Base-by-base conservation (phyloP, 495 filamentous ascomycete species). In the Xylaria intraflava region DNA sequence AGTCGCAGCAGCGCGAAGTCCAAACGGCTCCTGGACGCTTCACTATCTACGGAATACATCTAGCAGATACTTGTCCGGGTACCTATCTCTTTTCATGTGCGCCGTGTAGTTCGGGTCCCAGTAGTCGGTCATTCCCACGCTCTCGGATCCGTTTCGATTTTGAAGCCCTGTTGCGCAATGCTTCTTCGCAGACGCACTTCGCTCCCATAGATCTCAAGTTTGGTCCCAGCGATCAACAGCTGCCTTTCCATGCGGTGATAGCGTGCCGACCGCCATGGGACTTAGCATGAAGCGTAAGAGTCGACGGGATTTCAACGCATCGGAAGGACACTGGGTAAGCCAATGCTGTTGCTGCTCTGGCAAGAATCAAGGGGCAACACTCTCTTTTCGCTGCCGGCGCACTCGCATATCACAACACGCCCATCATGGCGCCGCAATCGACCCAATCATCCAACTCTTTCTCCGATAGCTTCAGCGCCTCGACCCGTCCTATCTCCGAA, bases 341-440 rank as follows among this genome's bases (percentile, higher is more conserved):
- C n/a, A 38, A 38, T 38, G 35, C 35, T 19, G 35, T 38, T 22
- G 52, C 27, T 27, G 19, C 27, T 26, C 12, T 27, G 4, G 31
- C 30, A n/a, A 5, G 31, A 27, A 1, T 29, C 19, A 33, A 35
- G 35, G 52, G 31, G 19, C 52, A 48, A 45, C 35, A 36, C 45
- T 23, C 9, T 36, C 45, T 42, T 14, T 1, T 19, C 29, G 23
- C n/a, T 20, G 26, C 35, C 27, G 44, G 17, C 43, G 42, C 23
- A 31, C 29, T 26, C 27, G 36, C 27, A 39, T 29, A 24, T 49
- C 31, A 22, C 23, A 33, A 42, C 22, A 47, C 43, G 27, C 51
- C 27, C 46, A 60, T 27, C 51, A 66, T 66, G 58, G 51, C 58
- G 36, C 62, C 64, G 49, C 58, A 54, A 48, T 58, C 57, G 30